These are phyloP conservation scores for Aegle marmelos DNA, from an alignment of 345 rosid genomes.

Conservation along the genomic window DNA sequence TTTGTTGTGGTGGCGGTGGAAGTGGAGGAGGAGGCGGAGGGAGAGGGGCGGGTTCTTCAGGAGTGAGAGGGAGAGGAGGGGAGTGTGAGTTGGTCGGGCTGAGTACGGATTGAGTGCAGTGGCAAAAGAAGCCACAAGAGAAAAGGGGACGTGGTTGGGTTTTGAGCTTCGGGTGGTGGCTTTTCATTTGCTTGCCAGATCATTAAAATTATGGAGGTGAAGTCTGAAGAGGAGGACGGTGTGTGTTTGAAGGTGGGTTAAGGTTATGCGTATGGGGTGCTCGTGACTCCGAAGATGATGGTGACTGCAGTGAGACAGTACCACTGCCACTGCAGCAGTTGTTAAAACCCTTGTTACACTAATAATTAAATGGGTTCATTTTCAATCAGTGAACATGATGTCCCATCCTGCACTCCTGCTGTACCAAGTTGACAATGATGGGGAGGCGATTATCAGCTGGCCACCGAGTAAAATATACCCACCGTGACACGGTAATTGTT, in stretches of 20 bases:
- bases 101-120: slow-evolving; percentile 59
- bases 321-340: not conserved
- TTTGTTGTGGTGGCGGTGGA: slow-evolving; percentile 30
- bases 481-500: too few species aligned
- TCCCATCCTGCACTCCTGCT: not conserved
- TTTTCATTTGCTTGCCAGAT: too few species aligned
- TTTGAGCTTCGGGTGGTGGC: slow-evolving; percentile 51
- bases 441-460: too few species aligned
- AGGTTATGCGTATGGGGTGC: not conserved
- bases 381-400: slow-evolving; percentile 6
- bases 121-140: slow-evolving; percentile 82
- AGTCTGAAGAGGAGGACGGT: not conserved
- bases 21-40: slow-evolving; percentile 12
- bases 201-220: too few species aligned
- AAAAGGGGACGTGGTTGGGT: slow-evolving; percentile 67
- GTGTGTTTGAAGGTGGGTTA: too few species aligned
- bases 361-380: not conserved
- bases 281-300: slow-evolving; percentile 1
- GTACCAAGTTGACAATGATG: too few species aligned
- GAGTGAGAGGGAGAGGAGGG: slow-evolving; percentile 37
- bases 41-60: slow-evolving; percentile 14
- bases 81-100: slow-evolving; percentile 51
- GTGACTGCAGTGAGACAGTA: not conserved
- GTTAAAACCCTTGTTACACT: not conserved
- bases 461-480: too few species aligned